phyloP scores from a whole-genome alignment of 2,329 filamentous ascomycete genomes.

The Aspergillus sp. region DNA sequence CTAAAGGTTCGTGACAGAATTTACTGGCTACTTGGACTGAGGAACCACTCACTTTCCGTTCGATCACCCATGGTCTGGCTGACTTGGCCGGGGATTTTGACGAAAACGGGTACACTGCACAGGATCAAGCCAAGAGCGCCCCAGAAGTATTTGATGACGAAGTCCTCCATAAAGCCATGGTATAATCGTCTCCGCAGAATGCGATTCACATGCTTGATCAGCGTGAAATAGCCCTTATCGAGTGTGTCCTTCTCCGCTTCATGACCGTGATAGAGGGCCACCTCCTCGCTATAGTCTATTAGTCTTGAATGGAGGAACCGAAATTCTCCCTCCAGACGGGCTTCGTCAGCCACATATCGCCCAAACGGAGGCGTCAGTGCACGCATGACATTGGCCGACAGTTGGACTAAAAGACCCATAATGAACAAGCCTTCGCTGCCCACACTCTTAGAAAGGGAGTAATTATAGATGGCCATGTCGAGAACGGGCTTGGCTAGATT shows the following conservation, averaged over 20 bases:
- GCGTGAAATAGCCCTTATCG: constrained; percentile 97
- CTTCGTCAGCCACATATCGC: constrained; percentile 96
- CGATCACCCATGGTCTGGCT: constrained; percentile 53
- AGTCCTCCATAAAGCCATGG: constrained; percentile 99
- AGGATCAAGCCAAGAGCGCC: constrained; percentile 86
- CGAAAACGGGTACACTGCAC: constrained; percentile 93
- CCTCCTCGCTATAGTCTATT: constrained; percentile 94
- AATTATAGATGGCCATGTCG: constrained; percentile 97
- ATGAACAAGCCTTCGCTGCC: constrained; percentile 93
- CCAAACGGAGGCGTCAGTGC: constrained; percentile 93
- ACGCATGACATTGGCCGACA: constrained; percentile 91
- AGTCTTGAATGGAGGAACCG: constrained; percentile 90
- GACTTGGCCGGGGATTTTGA: constrained; percentile 76
- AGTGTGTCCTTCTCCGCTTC: constrained; percentile 93
- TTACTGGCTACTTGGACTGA: too few species aligned
- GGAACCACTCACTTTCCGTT: constrained; percentile 54
- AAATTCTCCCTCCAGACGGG: constrained; percentile 91
- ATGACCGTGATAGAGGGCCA: constrained; percentile 88
- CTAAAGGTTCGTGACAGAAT: not conserved
- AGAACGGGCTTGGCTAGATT: constrained; percentile 92
- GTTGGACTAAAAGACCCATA: constrained; percentile 90
- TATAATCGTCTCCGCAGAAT: constrained; percentile 88
- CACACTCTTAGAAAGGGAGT: constrained; percentile 89
- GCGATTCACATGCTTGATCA: constrained; percentile 98
- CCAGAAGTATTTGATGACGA: constrained; percentile 99